Percentiles rank a stretch among this genome's conserved stretches.
Evolutionary conservation across 352 stramenopile genomes (phyloP).

Genomic region (Globisporangium okanoganense): DNA sequence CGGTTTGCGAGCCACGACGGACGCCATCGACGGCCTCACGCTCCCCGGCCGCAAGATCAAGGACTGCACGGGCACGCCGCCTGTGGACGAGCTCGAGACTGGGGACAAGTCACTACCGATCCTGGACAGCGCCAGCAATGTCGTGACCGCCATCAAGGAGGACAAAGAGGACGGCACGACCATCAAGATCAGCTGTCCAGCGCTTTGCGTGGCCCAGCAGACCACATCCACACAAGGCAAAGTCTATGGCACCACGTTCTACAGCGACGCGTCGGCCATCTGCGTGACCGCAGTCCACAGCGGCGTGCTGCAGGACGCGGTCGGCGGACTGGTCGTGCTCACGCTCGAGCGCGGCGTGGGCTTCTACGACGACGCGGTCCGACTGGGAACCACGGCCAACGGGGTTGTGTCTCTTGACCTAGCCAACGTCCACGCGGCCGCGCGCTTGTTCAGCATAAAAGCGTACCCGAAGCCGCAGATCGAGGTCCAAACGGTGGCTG

Average conservation of each 20-base stretch:
- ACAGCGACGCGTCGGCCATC: conserved; percentile 88
- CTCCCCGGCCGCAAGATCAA: conserved; percentile 74
- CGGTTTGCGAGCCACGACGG: conserved; percentile 29
- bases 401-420: conserved; percentile 56
- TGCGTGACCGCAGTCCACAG: conserved; percentile 90
- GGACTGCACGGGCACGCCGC: conserved; percentile 90
- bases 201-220: conserved; percentile 34
- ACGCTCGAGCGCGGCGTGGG: conserved; percentile 50
- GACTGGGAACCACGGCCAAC: conserved; percentile 42
- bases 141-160: conserved; percentile 55
- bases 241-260: conserved; percentile 71
- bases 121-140: conserved; percentile 15
- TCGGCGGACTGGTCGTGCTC: conserved; percentile 66
- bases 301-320: conserved; percentile 55
- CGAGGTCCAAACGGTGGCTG: conserved; percentile 90
- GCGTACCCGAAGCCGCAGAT: conserved; percentile 46
- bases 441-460: conserved; percentile 56
- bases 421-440: conserved; percentile 23
- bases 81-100: conserved; percentile 79
- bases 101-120: conserved; percentile 42
- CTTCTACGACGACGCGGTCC: conserved; percentile 22
- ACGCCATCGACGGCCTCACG: conserved; percentile 43
- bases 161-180: conserved; percentile 87
- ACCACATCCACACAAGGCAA: conserved; percentile 1
- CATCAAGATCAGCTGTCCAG: conserved; percentile 80